Conservation (phyloP, 1,284 basidiomycete species). For the Neonothopanus nambi region DNA sequence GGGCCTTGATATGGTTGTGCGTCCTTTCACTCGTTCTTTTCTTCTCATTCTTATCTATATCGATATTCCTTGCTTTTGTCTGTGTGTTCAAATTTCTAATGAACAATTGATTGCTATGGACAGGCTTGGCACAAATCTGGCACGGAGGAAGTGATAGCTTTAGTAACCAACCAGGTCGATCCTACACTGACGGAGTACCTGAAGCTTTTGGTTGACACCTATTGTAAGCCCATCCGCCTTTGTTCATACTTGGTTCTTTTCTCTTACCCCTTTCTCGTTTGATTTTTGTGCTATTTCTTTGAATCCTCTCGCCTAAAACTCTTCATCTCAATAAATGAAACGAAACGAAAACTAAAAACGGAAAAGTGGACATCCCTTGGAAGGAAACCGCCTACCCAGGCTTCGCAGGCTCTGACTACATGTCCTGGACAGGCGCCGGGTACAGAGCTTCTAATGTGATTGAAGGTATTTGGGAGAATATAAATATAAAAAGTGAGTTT, state of each 20-base stretch:
- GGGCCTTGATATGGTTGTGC: constrained; percentile 30
- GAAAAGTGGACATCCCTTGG: constrained; percentile 21
- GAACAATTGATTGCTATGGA: not conserved
- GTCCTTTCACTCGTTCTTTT: constrained; percentile 34
- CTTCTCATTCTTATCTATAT: constrained; percentile 31
- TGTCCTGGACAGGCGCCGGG: constrained; percentile 41
- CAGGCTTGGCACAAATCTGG: constrained; percentile 34
- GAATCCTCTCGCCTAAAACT: too few relatives aligned
- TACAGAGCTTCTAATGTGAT: constrained; percentile 39
- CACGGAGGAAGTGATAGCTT: constrained; percentile 16
- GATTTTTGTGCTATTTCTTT: too few relatives aligned
- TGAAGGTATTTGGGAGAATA: constrained; percentile 18
- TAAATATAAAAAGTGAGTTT: constrained; percentile 15
- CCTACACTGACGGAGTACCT: constrained; percentile 16
- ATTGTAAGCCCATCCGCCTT: constrained; percentile 12
- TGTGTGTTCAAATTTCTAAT: too few relatives aligned
- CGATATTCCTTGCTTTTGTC: too few relatives aligned
- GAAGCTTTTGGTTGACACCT: constrained; percentile 17
- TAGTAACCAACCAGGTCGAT: constrained; percentile 18
- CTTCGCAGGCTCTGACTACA: constrained; percentile 41
- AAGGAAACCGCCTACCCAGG: constrained; percentile 15
- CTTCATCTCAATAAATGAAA: too few relatives aligned
- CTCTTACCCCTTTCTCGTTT: not conserved
- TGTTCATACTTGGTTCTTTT: not conserved
- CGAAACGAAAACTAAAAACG: too few relatives aligned